Percentiles rank a stretch among this genome's conserved stretches.
phyloP scores from a whole-genome alignment of 1,284 basidiomycete species.

The Boletus hoseneyae region DNA sequence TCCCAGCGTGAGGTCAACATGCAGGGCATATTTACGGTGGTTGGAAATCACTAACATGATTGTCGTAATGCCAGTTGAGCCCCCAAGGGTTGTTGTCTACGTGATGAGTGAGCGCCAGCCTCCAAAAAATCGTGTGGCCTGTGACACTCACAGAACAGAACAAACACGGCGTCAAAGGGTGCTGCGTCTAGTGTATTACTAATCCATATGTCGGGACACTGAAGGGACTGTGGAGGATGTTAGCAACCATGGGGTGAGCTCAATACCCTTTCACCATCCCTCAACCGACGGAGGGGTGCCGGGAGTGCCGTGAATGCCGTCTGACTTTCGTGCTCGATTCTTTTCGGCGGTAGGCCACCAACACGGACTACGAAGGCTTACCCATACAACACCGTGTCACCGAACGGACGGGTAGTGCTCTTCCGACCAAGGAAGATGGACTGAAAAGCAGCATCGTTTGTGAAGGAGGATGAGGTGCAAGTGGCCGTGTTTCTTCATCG shows the following conservation, averaged over 20 bases:
- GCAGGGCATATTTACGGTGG: no score
- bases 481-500: no score
- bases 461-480: no score
- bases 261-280: no score
- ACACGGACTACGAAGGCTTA: slow-evolving; percentile 23
- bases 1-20: no score
- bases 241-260: background rate
- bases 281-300: slow-evolving; percentile 46
- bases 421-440: slow-evolving; percentile 59
- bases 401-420: slow-evolving; percentile 53
- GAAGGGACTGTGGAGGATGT: slow-evolving; percentile 41
- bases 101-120: background rate
- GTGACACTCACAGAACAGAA: slow-evolving; percentile 49
- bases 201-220: slow-evolving; percentile 60
- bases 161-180: slow-evolving; percentile 61
- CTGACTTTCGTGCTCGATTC: slow-evolving; percentile 59
- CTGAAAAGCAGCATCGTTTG: slow-evolving; percentile 55
- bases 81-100: slow-evolving; percentile 60
- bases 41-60: slow-evolving; percentile 37
- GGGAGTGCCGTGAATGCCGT: slow-evolving; percentile 55
- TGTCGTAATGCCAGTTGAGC: slow-evolving; percentile 40
- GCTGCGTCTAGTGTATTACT: slow-evolving; percentile 53
- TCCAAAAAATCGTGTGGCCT: background rate
- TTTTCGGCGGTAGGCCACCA: slow-evolving; percentile 7
- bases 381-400: slow-evolving; percentile 63